phyloP scores from a whole-genome alignment of 805 yeast species.

The Wickerhamomyces ciferrii region DNA sequence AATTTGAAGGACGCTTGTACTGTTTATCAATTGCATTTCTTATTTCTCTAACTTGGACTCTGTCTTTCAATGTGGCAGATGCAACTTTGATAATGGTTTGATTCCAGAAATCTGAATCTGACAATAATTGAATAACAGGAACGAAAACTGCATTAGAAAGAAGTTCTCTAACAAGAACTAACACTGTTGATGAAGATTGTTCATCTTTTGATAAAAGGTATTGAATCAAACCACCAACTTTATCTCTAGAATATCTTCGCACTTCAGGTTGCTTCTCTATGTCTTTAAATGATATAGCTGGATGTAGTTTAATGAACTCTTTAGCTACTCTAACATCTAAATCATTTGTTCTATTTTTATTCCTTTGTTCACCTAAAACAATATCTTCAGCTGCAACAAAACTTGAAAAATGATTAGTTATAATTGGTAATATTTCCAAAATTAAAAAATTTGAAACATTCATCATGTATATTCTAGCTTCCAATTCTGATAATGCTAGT shows the following conservation, averaged over 20 bases:
- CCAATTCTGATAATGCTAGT: conserved; percentile 34
- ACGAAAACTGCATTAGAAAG: conserved; percentile 50
- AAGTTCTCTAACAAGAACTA: conserved; percentile 55
- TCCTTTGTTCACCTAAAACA: conserved; percentile 20
- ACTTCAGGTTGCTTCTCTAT: conserved; percentile 34
- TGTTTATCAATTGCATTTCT: conserved; percentile 69
- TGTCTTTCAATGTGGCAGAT: conserved; percentile 62
- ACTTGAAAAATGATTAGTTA: conserved; percentile 57
- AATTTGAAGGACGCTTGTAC: conserved; percentile 22
- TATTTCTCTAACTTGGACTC: conserved; percentile 68
- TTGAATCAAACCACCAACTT: conserved; percentile 41
- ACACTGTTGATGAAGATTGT: conserved; percentile 40
- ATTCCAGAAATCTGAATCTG: conserved; percentile 79
- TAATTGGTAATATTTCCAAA: conserved; percentile 51
- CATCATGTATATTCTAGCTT: conserved; percentile 32
- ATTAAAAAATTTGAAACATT: conserved; percentile 58
- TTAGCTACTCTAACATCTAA: conserved; percentile 36
- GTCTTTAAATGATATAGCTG: conserved; percentile 39
- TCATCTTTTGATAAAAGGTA: conserved; percentile 40
- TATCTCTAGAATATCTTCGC: conserved; percentile 42
- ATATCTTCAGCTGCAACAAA: conserved; percentile 38
- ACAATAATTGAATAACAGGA: conserved; percentile 44
- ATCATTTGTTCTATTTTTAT: conserved; percentile 28
- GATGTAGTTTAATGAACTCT: conserved; percentile 47
- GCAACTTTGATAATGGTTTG: conserved; percentile 52